A percentile compares a stretch with the other conserved stretches of the same genome.
These are phyloP conservation scores for Candida sp. DNA, from an alignment of 1,139 yeast genomes.

Conservation along the genomic window DNA sequence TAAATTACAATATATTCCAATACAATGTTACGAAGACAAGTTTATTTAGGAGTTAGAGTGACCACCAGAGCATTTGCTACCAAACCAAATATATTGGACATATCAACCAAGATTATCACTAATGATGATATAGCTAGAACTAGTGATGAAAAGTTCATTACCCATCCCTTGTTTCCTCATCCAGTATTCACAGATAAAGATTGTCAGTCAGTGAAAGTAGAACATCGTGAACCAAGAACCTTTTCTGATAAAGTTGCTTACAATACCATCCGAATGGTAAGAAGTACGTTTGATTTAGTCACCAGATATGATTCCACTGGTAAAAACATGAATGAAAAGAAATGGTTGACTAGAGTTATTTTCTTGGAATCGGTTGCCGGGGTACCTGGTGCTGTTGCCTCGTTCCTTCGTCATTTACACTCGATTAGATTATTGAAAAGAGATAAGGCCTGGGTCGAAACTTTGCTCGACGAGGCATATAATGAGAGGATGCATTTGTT, in stretches of 20 bases:
- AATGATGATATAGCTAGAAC: slow-evolving; percentile 22
- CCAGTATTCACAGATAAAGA: slow-evolving; percentile 46
- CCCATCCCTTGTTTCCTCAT: slow-evolving; percentile 56
- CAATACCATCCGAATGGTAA: slow-evolving; percentile 38
- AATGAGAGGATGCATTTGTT: slow-evolving; percentile 77
- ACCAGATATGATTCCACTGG: slow-evolving; percentile 54
- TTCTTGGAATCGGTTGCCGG: slow-evolving; percentile 76
- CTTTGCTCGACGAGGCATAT: slow-evolving; percentile 72
- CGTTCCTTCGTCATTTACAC: slow-evolving; percentile 63
- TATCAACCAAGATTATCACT: slow-evolving; percentile 26
- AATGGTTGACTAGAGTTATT: slow-evolving; percentile 68
- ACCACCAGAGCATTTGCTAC: neutral
- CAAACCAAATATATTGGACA: slow-evolving; percentile 13
- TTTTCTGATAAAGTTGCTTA: slow-evolving; percentile 53
- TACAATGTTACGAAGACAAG: neutral
- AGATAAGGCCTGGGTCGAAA: slow-evolving; percentile 77
- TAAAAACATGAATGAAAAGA: slow-evolving; percentile 56
- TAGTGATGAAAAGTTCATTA: slow-evolving; percentile 26
- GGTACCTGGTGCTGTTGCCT: slow-evolving; percentile 81
- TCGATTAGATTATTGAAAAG: slow-evolving; percentile 57
- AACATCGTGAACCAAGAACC: slow-evolving; percentile 52
- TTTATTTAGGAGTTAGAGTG: neutral
- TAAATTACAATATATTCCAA: neutral
- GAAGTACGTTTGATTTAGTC: slow-evolving; percentile 54
- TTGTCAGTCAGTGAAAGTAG: slow-evolving; percentile 43